Percentiles rank a stretch among this genome's conserved stretches.
Conservation (phyloP, 768 basidiomycete species). For the Boletus edulis region DNA sequence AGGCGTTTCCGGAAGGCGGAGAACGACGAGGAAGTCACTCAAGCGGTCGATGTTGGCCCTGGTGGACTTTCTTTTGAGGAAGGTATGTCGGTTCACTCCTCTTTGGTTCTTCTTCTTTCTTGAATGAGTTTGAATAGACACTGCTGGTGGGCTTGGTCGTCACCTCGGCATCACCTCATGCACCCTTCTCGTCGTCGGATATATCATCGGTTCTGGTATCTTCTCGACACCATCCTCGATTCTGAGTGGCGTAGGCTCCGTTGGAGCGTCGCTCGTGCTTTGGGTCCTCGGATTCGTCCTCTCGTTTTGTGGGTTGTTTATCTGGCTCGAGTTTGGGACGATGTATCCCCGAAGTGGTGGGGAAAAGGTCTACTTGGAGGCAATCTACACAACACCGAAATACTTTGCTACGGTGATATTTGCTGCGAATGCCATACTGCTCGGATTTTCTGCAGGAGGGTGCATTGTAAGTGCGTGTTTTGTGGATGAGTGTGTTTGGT, state of each 20-base stretch:
- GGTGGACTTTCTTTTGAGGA: constrained; percentile 50
- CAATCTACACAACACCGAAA: constrained; percentile 45
- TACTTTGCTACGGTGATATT: constrained; percentile 50
- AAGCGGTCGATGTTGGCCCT: constrained; percentile 29
- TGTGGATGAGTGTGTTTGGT: background rate
- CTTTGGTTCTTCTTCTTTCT: background rate
- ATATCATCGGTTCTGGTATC: constrained; percentile 59
- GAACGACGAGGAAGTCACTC: background rate
- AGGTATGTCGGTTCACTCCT: constrained; percentile 25
- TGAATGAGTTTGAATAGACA: constrained; percentile 30
- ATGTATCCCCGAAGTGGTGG: constrained; percentile 63
- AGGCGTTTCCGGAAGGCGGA: background rate
- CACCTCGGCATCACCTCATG: constrained; percentile 54
- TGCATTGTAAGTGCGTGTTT: constrained; percentile 41
- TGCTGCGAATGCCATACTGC: constrained; percentile 46
- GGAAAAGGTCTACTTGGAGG: constrained; percentile 63
- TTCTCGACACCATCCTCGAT: constrained; percentile 61
- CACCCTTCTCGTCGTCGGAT: constrained; percentile 53
- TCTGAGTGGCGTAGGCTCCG: constrained; percentile 51
- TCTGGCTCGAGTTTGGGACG: constrained; percentile 62
- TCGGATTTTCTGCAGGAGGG: constrained; percentile 40
- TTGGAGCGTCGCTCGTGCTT: constrained; percentile 58
- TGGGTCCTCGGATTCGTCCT: constrained; percentile 61
- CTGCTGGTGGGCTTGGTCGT: constrained; percentile 54
- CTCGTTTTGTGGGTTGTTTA: constrained; percentile 57